phyloP scores from a whole-genome alignment of 768 basidiomycete genomes.

The Candolleomyces aberdarensis region DNA sequence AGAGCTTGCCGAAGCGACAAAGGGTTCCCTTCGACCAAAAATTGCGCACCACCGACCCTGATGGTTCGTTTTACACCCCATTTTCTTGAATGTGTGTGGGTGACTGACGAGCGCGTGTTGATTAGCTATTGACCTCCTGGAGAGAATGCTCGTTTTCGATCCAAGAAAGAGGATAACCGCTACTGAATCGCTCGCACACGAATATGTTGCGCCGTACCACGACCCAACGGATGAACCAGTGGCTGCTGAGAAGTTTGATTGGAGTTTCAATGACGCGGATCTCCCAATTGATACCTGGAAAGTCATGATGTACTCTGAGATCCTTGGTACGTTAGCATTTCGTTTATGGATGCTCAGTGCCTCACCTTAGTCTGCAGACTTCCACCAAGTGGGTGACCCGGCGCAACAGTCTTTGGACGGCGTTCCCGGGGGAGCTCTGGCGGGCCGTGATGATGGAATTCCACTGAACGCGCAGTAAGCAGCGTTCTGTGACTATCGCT shows the following conservation, averaged over 20 bases:
- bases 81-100: not conserved
- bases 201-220: conserved; percentile 96
- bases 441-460: conserved; percentile 49
- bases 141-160: conserved; percentile 99
- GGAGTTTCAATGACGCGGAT: conserved; percentile 99
- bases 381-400: conserved; percentile 73
- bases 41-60: conserved; percentile 81
- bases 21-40: conserved; percentile 95
- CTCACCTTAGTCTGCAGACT: conserved; percentile 43
- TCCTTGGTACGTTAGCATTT: conserved; percentile 66
- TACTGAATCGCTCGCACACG: conserved; percentile 82
- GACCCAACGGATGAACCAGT: conserved; percentile 97
- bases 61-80: conserved; percentile 44
- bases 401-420: conserved; percentile 37
- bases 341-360: not conserved
- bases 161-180: conserved; percentile 97
- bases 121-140: conserved; percentile 88
- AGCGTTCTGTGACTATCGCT: not conserved
- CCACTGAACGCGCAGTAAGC: not conserved
- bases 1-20: conserved; percentile 93
- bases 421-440: conserved; percentile 65
- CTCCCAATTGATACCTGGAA: conserved; percentile 99
- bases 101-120: too few relatives aligned
- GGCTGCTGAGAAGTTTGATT: conserved; percentile 93
- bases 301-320: conserved; percentile 99